These are phyloP conservation scores for Kandelia obovata DNA, from an alignment of 345 rosid genomes.

Conservation along the genomic window DNA sequence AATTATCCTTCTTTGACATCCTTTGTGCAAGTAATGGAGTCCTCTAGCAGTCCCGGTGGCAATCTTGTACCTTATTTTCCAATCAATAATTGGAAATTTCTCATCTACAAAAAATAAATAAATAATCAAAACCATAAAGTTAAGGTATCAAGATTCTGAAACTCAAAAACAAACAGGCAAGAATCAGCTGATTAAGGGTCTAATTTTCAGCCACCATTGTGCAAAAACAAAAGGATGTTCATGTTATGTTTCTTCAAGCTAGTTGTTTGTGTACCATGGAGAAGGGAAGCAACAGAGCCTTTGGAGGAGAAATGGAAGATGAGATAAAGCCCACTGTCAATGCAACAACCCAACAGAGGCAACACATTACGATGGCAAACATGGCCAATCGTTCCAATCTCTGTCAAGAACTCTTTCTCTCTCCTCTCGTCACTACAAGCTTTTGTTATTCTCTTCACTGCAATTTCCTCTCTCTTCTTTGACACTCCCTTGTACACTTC, in stretches of 20 bases:
- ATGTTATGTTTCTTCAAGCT: too few relatives aligned
- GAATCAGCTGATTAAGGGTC: background rate
- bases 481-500: conserved; percentile 76
- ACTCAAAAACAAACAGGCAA: conserved; percentile 12
- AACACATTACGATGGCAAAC: conserved; percentile 76
- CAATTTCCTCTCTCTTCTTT: conserved; percentile 56
- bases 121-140: background rate
- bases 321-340: conserved; percentile 85
- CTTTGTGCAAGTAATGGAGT: conserved; percentile 80
- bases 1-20: conserved; percentile 86
- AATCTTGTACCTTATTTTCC: conserved; percentile 75
- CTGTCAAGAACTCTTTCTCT: conserved; percentile 83
- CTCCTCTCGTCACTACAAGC: conserved; percentile 74
- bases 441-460: conserved; percentile 78
- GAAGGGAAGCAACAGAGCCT: conserved; percentile 90
- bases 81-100: conserved; percentile 47
- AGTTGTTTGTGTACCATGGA: conserved; percentile 55
- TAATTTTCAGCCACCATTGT: background rate
- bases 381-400: conserved; percentile 94
- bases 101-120: conserved; percentile 35
- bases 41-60: conserved; percentile 86
- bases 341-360: conserved; percentile 80
- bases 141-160: background rate
- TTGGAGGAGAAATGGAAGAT: conserved; percentile 75
- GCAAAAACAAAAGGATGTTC: background rate